Evolutionary conservation across 2,329 filamentous ascomycete genomes (phyloP), one percentile per base, ranked within the genome.

Genomic region (Aspergillus pseudoglaucus): DNA sequence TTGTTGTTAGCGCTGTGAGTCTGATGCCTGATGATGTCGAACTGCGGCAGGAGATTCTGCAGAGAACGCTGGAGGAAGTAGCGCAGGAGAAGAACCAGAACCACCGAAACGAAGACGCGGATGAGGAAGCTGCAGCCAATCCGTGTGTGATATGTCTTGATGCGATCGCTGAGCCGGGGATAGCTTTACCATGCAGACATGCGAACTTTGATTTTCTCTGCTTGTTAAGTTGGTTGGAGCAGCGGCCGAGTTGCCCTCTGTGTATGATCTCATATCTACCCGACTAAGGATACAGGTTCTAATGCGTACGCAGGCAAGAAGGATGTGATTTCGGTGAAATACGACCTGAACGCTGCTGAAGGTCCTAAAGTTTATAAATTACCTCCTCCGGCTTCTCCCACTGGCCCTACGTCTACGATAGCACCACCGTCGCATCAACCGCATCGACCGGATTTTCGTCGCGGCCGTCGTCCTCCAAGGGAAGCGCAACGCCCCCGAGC

Each of bases 121-220:
- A 67, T 39, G 52, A 62, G 20, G 57, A 59, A 43, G 54, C 64
- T 35, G 50, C 64, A 50, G 60, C 64, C 45, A 71, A 78, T 53
- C 81, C 78, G 60, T 96, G 90, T 67, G 88, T 94, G 53, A 93
- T 97, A 66, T 97, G 90, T 67, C 82, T 96, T 51, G 87, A 91
- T 48, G 62, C 72, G 46, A 76, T 95, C 60, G 81, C 82, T 8
- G 87, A 93, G 59, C 71, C 80, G 45, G 89, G 87, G 53, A 75
- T 84, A 44, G 81, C 87, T 6, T 72, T 78, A 17, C 90, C 90
- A 6, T 97, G 90, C 73, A 78, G 80, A 38, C 90, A 97, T 72
- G 71, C 75, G 48, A 82, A 83, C 56, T 95, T 94, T 64, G 90
- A 96, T 73, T 94, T 90, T 62, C 66, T 88, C 10, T 97, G 90